Evolutionary conservation across 2,329 filamentous ascomycete species (phyloP).

Genomic region (Pyrenophora teres): DNA sequence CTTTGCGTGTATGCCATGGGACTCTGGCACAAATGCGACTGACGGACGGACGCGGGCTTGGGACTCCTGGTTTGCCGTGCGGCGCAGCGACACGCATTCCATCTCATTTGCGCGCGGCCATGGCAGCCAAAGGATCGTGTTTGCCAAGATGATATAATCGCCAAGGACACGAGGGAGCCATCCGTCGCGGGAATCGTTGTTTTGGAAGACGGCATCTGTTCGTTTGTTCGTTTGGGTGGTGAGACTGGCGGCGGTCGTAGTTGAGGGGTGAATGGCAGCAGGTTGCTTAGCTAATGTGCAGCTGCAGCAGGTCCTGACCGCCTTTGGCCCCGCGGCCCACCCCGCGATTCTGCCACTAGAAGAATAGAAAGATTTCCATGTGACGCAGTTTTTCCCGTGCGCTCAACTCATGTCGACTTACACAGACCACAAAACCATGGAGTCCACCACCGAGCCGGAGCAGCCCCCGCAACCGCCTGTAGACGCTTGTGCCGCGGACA

Average conservation of each 20-base stretch:
- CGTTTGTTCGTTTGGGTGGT: no score
- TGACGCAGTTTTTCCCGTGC: constrained; percentile 3
- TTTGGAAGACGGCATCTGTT: no score
- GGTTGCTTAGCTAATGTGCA: constrained; percentile 11
- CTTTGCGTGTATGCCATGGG: constrained; percentile 5
- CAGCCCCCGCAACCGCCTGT: constrained; percentile 11
- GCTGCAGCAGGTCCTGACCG: constrained; percentile 5
- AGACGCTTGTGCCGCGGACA: constrained; percentile 4
- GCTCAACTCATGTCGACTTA: no score
- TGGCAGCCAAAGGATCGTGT: no score
- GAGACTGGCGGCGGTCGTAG: no score
- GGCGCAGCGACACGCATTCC: constrained; percentile 1
- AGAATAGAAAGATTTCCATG: constrained; percentile 3
- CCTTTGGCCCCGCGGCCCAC: constrained; percentile 13
- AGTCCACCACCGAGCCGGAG: constrained; percentile 13
- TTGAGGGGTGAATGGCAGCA: background rate
- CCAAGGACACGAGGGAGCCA: no score
- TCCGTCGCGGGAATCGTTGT: no score
- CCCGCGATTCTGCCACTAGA: constrained; percentile 18
- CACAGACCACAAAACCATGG: constrained; percentile 14
- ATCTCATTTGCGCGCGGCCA: no score
- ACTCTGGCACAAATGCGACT: constrained; percentile 17
- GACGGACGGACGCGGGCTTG: no score
- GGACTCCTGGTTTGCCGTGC: background rate
- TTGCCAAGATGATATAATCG: no score